These are phyloP conservation scores for Sugiyamaella japonica DNA, from an alignment of 1,139 yeast species.

Conservation along the genomic window DNA sequence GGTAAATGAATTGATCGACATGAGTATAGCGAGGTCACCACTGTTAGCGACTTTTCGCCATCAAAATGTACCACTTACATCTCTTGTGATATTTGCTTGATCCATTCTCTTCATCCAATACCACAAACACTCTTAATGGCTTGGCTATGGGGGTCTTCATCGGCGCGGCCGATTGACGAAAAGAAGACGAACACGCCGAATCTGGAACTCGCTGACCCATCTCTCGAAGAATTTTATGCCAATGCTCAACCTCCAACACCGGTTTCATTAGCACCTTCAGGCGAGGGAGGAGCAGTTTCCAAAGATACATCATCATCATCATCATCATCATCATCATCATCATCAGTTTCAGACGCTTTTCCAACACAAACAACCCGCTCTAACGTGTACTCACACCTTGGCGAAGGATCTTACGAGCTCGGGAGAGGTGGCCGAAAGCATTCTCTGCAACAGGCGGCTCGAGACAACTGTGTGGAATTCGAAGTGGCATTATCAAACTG, in stretches of 20 bases:
- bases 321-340: not conserved
- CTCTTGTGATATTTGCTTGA: too few species aligned
- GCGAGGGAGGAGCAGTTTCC: not conserved
- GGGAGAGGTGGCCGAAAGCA: constrained; percentile 10
- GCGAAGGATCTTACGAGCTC: constrained; percentile 3
- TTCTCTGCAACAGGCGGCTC: constrained; percentile 32
- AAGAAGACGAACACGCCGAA: constrained; percentile 1
- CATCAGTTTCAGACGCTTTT: not conserved
- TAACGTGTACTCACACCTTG: constrained; percentile 6
- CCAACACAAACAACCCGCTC: not conserved
- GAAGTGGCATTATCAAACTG: constrained; percentile 36
- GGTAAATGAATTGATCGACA: too few species aligned
- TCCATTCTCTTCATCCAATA: not conserved
- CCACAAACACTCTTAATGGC: constrained; percentile 1
- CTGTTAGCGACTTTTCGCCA: too few species aligned
- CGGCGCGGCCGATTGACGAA: not conserved
- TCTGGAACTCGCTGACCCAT: constrained; percentile 21
- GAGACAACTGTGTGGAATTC: constrained; percentile 40
- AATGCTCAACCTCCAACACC: constrained; percentile 30
- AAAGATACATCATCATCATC: not conserved
- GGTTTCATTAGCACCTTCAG: constrained; percentile 25
- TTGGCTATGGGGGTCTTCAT: constrained; percentile 15
- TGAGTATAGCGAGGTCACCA: too few species aligned
- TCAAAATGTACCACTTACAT: too few species aligned
- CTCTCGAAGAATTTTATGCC: constrained; percentile 26